These are phyloP conservation scores for Ustulina deusta DNA, from an alignment of 2,329 filamentous ascomycete genomes.

Conservation along the genomic window DNA sequence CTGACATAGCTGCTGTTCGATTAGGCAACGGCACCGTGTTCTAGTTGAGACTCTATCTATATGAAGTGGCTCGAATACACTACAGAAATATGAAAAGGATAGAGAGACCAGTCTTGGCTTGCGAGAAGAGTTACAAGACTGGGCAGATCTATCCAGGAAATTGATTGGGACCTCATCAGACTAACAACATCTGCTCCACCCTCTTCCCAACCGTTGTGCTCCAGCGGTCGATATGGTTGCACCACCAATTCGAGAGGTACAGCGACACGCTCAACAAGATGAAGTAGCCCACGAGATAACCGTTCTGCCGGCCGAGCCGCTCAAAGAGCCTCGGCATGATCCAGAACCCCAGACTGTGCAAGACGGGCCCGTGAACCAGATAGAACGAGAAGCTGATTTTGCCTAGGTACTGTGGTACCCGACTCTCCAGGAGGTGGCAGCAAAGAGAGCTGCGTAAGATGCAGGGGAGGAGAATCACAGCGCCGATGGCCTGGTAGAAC, in stretches of 20 bases:
- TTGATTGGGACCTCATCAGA: neutral
- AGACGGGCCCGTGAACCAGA: conserved; percentile 53
- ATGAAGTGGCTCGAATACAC: neutral
- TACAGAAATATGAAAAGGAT: neutral
- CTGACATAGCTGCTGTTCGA: too few relatives aligned
- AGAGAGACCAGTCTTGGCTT: neutral
- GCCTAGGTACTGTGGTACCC: conserved; percentile 54
- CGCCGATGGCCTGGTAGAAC: conserved; percentile 56
- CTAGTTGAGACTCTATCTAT: neutral
- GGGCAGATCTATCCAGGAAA: neutral
- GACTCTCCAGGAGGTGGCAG: conserved; percentile 49
- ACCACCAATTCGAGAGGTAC: conserved; percentile 54
- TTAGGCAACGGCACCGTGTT: neutral
- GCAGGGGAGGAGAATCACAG: conserved; percentile 53
- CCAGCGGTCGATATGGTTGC: conserved; percentile 54
- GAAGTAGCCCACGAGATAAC: conserved; percentile 52
- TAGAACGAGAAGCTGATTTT: conserved; percentile 58
- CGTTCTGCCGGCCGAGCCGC: conserved; percentile 48
- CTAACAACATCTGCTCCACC: conserved; percentile 47
- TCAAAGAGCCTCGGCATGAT: conserved; percentile 57
- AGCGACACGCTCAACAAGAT: conserved; percentile 50
- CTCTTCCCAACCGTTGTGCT: conserved; percentile 54
- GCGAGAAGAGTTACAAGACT: neutral
- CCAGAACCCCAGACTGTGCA: conserved; percentile 49
- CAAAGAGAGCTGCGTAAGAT: conserved; percentile 52